Conservation (phyloP, 495 filamentous ascomycete species). For the Aspergillus wentii region DNA sequence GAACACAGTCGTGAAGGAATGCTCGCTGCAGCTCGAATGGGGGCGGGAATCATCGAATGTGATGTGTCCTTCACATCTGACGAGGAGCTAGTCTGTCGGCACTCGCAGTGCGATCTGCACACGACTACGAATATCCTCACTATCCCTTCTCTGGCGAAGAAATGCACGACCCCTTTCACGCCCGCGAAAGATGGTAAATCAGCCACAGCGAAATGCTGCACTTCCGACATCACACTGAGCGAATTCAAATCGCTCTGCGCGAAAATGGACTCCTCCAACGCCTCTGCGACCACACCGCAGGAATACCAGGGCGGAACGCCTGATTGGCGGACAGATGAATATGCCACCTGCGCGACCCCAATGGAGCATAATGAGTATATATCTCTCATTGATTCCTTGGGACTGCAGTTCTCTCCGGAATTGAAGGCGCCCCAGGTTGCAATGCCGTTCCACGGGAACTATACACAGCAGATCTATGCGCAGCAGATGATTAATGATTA, state of each 20-base stretch:
- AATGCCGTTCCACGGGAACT: constrained; percentile 57
- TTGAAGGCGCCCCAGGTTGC: constrained; percentile 53
- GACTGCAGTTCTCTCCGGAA: constrained; percentile 55
- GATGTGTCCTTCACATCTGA: constrained; percentile 60
- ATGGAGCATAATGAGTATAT: constrained; percentile 51
- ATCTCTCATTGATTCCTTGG: constrained; percentile 42
- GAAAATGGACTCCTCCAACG: constrained; percentile 57
- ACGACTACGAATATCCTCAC: constrained; percentile 59
- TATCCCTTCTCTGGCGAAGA: constrained; percentile 48
- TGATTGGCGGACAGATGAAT: constrained; percentile 53
- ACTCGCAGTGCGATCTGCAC: constrained; percentile 59
- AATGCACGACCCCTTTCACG: constrained; percentile 56
- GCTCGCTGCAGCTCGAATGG: constrained; percentile 52
- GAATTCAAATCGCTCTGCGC: constrained; percentile 57
- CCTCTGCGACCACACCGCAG: constrained; percentile 44
- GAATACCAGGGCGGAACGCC: constrained; percentile 51
- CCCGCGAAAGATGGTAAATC: constrained; percentile 36
- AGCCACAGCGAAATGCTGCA: constrained; percentile 56
- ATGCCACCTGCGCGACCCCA: constrained; percentile 50
- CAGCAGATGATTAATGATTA: constrained; percentile 57
- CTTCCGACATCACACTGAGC: constrained; percentile 54
- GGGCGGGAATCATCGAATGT: constrained; percentile 61
- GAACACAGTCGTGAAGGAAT: constrained; percentile 51
- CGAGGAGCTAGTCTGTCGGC: constrained; percentile 56
- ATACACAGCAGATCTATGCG: constrained; percentile 53